phyloP scores from a whole-genome alignment of 225 moss, liverwort and hornwort species.

The Neckera pumila region DNA sequence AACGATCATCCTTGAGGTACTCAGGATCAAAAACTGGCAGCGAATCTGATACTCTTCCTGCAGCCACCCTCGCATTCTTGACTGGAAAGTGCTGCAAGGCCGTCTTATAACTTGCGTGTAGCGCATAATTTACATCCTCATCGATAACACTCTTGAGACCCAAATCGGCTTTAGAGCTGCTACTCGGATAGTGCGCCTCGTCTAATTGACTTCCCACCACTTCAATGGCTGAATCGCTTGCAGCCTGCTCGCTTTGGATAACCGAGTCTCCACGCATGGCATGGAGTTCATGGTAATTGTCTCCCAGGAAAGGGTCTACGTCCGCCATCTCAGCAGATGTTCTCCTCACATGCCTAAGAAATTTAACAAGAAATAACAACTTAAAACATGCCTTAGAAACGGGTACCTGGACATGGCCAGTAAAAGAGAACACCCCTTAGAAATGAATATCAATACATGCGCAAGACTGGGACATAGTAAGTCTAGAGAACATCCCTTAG shows the following conservation, averaged over 20 bases:
- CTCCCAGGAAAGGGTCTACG: background rate
- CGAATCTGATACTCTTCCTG: background rate
- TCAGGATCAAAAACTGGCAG: background rate
- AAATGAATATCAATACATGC: background rate
- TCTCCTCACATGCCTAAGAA: constrained; percentile 9
- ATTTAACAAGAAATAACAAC: background rate
- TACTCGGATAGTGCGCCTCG: background rate
- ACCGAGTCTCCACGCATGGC: background rate
- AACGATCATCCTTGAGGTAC: background rate
- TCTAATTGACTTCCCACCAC: background rate
- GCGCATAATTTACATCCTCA: background rate
- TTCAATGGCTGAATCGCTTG: background rate
- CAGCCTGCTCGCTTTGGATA: background rate
- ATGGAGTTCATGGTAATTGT: background rate
- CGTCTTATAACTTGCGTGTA: background rate
- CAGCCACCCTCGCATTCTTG: background rate
- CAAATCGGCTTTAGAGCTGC: background rate
- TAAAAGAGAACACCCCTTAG: background rate
- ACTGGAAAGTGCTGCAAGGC: background rate
- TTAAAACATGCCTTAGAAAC: background rate
- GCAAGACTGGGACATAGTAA: background rate
- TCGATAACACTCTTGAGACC: constrained; percentile 5
- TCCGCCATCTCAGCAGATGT: background rate
- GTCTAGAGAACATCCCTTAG: background rate
- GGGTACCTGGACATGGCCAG: background rate